phyloP scores from a whole-genome alignment of 495 filamentous ascomycete species.

The Venustampulla echinocandica region DNA sequence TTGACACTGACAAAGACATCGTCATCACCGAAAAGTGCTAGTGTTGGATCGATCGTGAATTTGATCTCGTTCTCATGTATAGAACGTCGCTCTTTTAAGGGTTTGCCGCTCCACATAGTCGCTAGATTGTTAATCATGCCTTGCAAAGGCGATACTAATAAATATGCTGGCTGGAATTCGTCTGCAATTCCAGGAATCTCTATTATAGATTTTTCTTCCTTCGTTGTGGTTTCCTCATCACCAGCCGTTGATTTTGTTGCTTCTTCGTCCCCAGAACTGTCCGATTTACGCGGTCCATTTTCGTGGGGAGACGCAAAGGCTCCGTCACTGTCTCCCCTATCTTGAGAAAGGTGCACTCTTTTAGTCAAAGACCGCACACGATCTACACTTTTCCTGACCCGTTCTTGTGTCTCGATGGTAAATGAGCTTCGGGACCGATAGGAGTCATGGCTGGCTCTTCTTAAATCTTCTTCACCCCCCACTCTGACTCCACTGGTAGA shows the following conservation, averaged over 20 bases:
- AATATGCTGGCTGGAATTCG: slow-evolving; percentile 47
- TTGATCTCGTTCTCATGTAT: slow-evolving; percentile 46
- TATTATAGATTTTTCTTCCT: slow-evolving; percentile 1
- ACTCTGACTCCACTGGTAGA: slow-evolving; percentile 15
- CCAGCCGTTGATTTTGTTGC: background rate
- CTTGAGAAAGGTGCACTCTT: background rate
- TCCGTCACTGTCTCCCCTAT: slow-evolving; percentile 7
- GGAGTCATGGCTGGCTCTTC: slow-evolving; percentile 19
- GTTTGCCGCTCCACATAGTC: slow-evolving; percentile 38
- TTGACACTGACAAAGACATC: slow-evolving; percentile 67
- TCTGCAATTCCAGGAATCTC: slow-evolving; percentile 14
- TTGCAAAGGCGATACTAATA: slow-evolving; percentile 74
- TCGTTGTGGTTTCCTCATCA: slow-evolving; percentile 5
- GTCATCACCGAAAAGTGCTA: slow-evolving; percentile 70
- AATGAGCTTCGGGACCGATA: slow-evolving; percentile 16
- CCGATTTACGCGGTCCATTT: slow-evolving; percentile 1
- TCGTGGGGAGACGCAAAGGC: background rate
- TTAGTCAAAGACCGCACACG: slow-evolving; percentile 16
- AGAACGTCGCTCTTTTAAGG: slow-evolving; percentile 22
- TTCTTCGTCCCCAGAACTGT: slow-evolving; percentile 6
- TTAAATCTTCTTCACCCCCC: slow-evolving; percentile 22
- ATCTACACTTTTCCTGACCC: slow-evolving; percentile 21
- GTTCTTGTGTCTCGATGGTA: slow-evolving; percentile 11
- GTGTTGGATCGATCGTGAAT: slow-evolving; percentile 37
- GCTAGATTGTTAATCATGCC: slow-evolving; percentile 50